Conservation (phyloP, 1,284 basidiomycete genomes). For the Malassezia nana region DNA sequence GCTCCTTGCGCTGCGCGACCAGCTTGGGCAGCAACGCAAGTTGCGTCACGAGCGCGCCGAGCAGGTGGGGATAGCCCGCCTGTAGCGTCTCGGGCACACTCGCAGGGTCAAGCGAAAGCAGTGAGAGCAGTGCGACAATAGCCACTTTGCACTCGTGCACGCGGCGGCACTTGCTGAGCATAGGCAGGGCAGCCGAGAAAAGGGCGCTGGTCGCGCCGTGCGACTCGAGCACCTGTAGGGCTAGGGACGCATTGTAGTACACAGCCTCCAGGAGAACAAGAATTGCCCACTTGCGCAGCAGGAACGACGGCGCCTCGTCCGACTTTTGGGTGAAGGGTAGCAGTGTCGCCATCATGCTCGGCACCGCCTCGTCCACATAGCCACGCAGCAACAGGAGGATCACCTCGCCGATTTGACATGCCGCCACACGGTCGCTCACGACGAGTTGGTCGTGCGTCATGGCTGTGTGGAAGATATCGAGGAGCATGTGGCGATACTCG, state of each 20-base stretch:
- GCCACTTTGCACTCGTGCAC: conserved; percentile 83
- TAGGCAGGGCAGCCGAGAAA: conserved; percentile 64
- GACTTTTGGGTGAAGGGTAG: conserved; percentile 43
- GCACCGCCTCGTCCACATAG: conserved; percentile 52
- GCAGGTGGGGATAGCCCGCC: conserved; percentile 28
- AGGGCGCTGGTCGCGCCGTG: conserved; percentile 58
- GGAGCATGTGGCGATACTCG: conserved; percentile 68
- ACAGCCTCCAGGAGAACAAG: conserved; percentile 72
- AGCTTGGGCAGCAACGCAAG: conserved; percentile 35
- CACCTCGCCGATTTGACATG: conserved; percentile 74
- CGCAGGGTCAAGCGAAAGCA: conserved; percentile 28
- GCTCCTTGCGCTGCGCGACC: conserved; percentile 32
- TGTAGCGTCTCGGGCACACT: conserved; percentile 27
- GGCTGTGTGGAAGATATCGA: conserved; percentile 72
- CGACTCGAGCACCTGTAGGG: conserved; percentile 65
- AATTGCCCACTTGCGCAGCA: conserved; percentile 66
- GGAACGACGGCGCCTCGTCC: conserved; percentile 52
- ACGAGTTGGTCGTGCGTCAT: conserved; percentile 66
- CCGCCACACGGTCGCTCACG: conserved; percentile 59
- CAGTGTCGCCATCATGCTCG: conserved; percentile 26
- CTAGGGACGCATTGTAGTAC: conserved; percentile 70
- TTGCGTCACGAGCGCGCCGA: conserved; percentile 28
- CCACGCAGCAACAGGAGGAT: conserved; percentile 69
- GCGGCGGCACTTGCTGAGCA: conserved; percentile 60
- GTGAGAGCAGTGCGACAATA: conserved; percentile 57